Evolutionary conservation across 2,329 filamentous ascomycete species (phyloP), one percentile per base, ranked within the genome.

Genomic region (Cercospora nicotianae): DNA sequence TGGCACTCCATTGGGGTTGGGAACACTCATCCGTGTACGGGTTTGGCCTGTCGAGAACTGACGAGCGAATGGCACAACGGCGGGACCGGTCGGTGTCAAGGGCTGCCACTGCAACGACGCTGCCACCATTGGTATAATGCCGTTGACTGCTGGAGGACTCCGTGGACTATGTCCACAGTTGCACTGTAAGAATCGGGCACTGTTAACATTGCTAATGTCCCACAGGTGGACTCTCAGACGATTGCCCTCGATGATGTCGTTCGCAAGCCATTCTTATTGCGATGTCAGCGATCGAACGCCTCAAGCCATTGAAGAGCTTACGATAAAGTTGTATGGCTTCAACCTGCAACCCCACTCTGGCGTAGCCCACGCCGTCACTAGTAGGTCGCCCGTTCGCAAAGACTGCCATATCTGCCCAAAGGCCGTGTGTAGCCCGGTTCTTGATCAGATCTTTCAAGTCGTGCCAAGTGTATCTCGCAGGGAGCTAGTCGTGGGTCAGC

Each of bases 401-500:
- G 10, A 72, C 63, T 9, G 70, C 66, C 74, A 76, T 75, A 9
- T 75, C 72, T 16, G 74, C 74, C 74, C 75, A 75, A 12, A 76
- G 68, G 20, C 74, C 74, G 69, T 77, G 75, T 4, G 69, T 67
- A 18, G 75, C 75, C 55, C 72, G 63, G 36, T 45, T 48, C 30
- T 72, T 74, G 20, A 77, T 72, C 12, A 77, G 66, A 65, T 77
- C 76, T 64, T 77, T 77, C 28, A 77, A 61, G 59, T 77, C 71
- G 62, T 77, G 74, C 76, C 76, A 77, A 39, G 75, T 77, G 67
- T 74, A 77, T 31, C 65, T 60, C 31, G 51, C 58, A 33, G 75
- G 75, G 28, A 77, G 70, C 76, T 77, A 28, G 9, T 9, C 63
- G 20, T 16, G 2, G 1, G 31, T 68, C 59, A 68, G 69, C 62